Evolutionary conservation across 1,139 yeast genomes (phyloP).

Genomic region (Candida neerlandica): DNA sequence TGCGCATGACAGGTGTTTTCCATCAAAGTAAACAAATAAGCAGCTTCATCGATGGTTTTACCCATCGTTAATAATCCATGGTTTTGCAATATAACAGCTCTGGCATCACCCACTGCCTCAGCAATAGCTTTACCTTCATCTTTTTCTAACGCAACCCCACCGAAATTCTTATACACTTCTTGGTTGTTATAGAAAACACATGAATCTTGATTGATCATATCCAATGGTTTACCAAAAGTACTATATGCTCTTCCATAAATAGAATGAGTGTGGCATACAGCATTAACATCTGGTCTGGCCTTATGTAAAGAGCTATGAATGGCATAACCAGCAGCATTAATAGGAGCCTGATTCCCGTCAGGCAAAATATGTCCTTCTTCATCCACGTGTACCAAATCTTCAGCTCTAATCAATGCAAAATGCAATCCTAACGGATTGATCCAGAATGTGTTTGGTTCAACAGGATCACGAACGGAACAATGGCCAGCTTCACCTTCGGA

Average conservation of each 20-base stretch:
- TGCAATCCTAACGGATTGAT: conserved; percentile 76
- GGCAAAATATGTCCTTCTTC: conserved; percentile 66
- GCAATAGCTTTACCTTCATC: conserved; percentile 73
- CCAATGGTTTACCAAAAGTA: conserved; percentile 69
- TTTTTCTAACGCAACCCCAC: conserved; percentile 75
- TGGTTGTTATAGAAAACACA: conserved; percentile 68
- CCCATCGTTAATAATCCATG: conserved; percentile 81
- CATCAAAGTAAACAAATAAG: conserved; percentile 64
- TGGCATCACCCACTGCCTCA: conserved; percentile 61
- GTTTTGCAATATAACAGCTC: conserved; percentile 68
- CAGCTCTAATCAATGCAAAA: conserved; percentile 65
- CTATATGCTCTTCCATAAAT: conserved; percentile 74
- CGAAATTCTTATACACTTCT: conserved; percentile 66
- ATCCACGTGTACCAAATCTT: conserved; percentile 76
- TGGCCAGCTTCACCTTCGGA: conserved; percentile 86
- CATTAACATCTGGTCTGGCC: conserved; percentile 76
- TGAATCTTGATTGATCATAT: conserved; percentile 78
- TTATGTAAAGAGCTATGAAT: conserved; percentile 77
- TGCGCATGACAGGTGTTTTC: conserved; percentile 75
- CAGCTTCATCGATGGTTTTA: conserved; percentile 77
- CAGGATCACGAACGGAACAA: conserved; percentile 79
- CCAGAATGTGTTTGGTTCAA: conserved; percentile 73
- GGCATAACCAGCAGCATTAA: conserved; percentile 79
- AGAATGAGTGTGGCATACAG: conserved; percentile 83
- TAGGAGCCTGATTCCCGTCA: conserved; percentile 65